Conservation (phyloP, 495 filamentous ascomycete genomes). For the Tuber brumale region DNA sequence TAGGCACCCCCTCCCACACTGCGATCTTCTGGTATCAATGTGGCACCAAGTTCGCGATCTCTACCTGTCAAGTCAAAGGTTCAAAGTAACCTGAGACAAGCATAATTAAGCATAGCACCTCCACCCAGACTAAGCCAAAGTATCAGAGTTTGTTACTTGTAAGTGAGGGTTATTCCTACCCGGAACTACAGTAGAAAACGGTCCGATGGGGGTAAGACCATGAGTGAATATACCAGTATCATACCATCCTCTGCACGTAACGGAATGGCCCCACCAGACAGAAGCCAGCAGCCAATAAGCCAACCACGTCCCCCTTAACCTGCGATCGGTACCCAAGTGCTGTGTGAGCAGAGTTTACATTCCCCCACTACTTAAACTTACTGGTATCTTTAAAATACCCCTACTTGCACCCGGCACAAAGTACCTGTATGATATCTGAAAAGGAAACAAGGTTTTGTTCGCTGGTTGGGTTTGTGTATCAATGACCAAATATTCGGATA, state of each 20-base stretch:
- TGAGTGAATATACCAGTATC: not conserved
- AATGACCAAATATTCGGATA: too few relatives aligned
- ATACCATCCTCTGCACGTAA: not conserved
- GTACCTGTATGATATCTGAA: too few relatives aligned
- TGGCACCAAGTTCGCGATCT: not conserved
- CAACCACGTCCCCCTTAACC: not conserved
- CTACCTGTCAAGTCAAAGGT: not conserved
- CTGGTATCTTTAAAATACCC: not conserved
- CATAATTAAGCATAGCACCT: not conserved
- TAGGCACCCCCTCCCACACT: not conserved
- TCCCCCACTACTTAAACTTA: not conserved
- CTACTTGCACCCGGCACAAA: not conserved
- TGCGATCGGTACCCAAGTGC: not conserved
- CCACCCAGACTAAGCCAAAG: not conserved
- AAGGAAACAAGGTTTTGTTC: too few relatives aligned
- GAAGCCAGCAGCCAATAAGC: not conserved
- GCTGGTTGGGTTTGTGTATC: too few relatives aligned
- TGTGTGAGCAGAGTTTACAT: not conserved
- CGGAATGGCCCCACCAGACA: not conserved
- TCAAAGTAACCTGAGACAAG: not conserved
- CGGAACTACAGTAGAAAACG: not conserved
- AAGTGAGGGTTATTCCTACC: not conserved
- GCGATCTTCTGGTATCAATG: not conserved
- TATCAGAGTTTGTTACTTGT: not conserved
- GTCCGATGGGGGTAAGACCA: not conserved